These are phyloP conservation scores for Monilinia fructigena DNA, from an alignment of 2,329 filamentous ascomycete genomes.

Conservation along the genomic window DNA sequence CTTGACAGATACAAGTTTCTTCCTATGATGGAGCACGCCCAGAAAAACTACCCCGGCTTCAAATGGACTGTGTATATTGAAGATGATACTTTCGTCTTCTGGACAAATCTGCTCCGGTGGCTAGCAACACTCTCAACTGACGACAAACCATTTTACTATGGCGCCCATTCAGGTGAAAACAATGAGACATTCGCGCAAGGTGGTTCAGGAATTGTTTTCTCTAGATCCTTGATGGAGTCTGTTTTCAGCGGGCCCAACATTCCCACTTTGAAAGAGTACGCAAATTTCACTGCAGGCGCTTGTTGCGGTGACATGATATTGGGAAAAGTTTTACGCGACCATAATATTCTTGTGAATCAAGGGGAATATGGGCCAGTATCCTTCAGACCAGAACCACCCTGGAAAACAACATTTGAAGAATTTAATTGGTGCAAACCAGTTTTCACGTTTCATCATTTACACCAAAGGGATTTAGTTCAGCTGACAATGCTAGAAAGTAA, in stretches of 20 bases:
- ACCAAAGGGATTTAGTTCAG: slow-evolving; percentile 21
- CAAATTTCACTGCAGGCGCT: slow-evolving; percentile 12
- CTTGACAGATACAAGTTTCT: slow-evolving; percentile 27
- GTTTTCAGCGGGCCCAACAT: slow-evolving; percentile 18
- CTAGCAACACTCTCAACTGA: slow-evolving; percentile 18
- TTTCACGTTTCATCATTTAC: slow-evolving; percentile 26
- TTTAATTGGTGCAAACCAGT: slow-evolving; percentile 23
- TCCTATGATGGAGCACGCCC: slow-evolving; percentile 24
- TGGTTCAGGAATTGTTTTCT: slow-evolving; percentile 25
- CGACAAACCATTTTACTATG: slow-evolving; percentile 21
- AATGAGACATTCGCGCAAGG: slow-evolving; percentile 25
- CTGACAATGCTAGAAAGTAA: slow-evolving; percentile 18
- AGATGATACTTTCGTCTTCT: slow-evolving; percentile 26
- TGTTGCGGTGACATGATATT: slow-evolving; percentile 27
- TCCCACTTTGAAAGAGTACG: slow-evolving; percentile 21
- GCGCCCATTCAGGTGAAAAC: slow-evolving; percentile 11
- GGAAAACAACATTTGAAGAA: slow-evolving; percentile 25
- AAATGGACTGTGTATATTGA: slow-evolving; percentile 29
- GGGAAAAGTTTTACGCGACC: slow-evolving; percentile 24
- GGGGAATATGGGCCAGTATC: slow-evolving; percentile 16
- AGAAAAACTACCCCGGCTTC: slow-evolving; percentile 7
- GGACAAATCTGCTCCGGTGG: slow-evolving; percentile 15
- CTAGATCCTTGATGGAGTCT: slow-evolving; percentile 21
- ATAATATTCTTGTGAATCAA: slow-evolving; percentile 21
- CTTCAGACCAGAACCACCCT: slow-evolving; percentile 26